Evolutionary conservation across 768 basidiomycete genomes (phyloP).

Genomic region (Pisolithus albus): DNA sequence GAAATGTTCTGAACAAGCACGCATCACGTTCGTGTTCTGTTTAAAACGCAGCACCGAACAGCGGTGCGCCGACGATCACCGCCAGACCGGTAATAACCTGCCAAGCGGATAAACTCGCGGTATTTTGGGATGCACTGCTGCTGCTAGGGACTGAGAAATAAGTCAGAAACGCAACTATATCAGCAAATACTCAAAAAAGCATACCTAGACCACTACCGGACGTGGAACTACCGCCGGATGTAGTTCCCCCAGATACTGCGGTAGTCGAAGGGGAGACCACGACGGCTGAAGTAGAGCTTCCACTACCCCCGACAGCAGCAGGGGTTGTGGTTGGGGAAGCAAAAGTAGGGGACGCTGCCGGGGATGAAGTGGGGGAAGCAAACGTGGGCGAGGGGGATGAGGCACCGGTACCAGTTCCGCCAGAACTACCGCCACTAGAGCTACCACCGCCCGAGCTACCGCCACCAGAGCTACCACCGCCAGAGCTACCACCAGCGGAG

Average conservation of each 20-base stretch:
- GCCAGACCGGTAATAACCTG: conserved; percentile 4
- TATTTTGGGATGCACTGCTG: conserved; percentile 7
- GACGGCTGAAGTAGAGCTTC: background rate
- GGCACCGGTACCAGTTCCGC: too few relatives aligned
- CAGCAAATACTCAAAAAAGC: too few relatives aligned
- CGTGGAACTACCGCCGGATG: background rate
- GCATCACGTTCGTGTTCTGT: background rate
- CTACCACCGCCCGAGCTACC: too few relatives aligned
- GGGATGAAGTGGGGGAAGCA: background rate
- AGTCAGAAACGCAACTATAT: background rate
- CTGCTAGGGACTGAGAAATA: background rate
- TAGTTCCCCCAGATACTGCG: background rate
- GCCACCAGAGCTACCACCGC: too few relatives aligned
- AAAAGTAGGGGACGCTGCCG: too few relatives aligned
- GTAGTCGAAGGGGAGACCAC: background rate
- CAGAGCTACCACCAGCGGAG: background rate
- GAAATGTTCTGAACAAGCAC: background rate
- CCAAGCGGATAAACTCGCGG: background rate
- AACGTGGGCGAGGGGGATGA: background rate
- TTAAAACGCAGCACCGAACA: background rate
- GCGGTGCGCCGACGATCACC: conserved; percentile 2
- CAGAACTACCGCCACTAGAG: background rate
- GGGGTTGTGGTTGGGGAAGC: too few relatives aligned
- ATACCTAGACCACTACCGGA: background rate
- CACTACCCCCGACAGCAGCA: background rate